A percentile compares a stretch with the other conserved stretches of the same genome.
These are phyloP conservation scores for Globisporangium uncinulatum DNA, from an alignment of 352 stramenopile genomes.

Conservation along the genomic window DNA sequence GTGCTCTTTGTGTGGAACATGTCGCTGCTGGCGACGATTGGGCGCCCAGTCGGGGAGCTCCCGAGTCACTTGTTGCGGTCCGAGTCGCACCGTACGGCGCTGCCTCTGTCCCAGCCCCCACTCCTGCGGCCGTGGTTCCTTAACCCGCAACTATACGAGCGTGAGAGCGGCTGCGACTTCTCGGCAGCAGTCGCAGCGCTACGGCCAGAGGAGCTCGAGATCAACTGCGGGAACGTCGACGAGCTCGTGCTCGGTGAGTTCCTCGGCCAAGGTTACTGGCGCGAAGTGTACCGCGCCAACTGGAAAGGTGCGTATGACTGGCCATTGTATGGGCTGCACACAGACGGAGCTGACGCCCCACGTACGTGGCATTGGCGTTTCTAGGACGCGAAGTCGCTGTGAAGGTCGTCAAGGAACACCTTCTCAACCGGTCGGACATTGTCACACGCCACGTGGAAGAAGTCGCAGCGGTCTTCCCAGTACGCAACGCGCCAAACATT, in stretches of 20 bases:
- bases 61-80: slow-evolving; percentile 12
- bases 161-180: slow-evolving; percentile 60
- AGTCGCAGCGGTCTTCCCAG: slow-evolving; percentile 56
- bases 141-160: slow-evolving; percentile 34
- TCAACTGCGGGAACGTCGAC: slow-evolving; percentile 67
- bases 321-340: neutral
- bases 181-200: slow-evolving; percentile 48
- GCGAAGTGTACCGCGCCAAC: slow-evolving; percentile 57
- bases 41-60: slow-evolving; percentile 10
- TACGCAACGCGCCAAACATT: slow-evolving; percentile 67
- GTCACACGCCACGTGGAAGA: slow-evolving; percentile 69
- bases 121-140: slow-evolving; percentile 41
- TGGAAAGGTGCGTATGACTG: slow-evolving; percentile 49
- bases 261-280: slow-evolving; percentile 65
- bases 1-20: slow-evolving; percentile 56
- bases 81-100: neutral
- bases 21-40: slow-evolving; percentile 28
- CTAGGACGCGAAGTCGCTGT: slow-evolving; percentile 58
- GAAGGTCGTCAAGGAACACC: slow-evolving; percentile 61
- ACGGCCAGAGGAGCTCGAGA: slow-evolving; percentile 47
- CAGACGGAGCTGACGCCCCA: too few species aligned
- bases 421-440: slow-evolving; percentile 54
- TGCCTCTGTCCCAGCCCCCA: neutral
- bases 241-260: slow-evolving; percentile 42
- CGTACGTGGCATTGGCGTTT: too few species aligned